Evolutionary conservation across 176 grass and related monocot species (phyloP).

Genomic region (Paspalum notatum): DNA sequence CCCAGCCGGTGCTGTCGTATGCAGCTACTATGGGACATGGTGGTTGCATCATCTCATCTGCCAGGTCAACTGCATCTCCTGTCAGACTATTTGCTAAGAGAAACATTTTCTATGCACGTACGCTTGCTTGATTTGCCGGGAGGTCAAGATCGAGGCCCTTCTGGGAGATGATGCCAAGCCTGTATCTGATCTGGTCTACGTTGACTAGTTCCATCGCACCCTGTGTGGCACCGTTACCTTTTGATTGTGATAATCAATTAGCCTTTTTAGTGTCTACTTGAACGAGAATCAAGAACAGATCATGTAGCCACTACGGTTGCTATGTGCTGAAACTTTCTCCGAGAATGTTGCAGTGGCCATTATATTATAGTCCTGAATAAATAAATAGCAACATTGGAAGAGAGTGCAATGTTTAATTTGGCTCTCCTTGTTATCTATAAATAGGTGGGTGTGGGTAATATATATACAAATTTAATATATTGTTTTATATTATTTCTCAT

Average conservation of each 20-base stretch:
- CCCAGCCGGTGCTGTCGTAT: not conserved
- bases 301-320: no score
- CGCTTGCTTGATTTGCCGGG: not conserved
- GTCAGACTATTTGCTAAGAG: not conserved
- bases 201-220: conserved; percentile 12
- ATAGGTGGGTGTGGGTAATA: no score
- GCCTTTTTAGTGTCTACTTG: not conserved
- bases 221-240: not conserved
- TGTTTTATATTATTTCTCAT: no score
- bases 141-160: not conserved
- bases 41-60: not conserved
- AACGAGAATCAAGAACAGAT: no score
- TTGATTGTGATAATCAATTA: not conserved
- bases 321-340: no score
- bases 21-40: not conserved
- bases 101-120: conserved; percentile 1
- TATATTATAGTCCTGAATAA: no score
- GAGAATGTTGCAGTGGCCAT: no score
- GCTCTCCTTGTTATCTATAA: no score
- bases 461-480: no score
- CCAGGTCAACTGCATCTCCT: conserved; percentile 15
- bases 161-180: conserved; percentile 20
- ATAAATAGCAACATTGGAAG: no score
- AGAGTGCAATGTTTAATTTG: no score
- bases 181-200: not conserved